Evolutionary conservation across 2,329 filamentous ascomycete genomes (phyloP).

Genomic region (Aspergillus neotritici): DNA sequence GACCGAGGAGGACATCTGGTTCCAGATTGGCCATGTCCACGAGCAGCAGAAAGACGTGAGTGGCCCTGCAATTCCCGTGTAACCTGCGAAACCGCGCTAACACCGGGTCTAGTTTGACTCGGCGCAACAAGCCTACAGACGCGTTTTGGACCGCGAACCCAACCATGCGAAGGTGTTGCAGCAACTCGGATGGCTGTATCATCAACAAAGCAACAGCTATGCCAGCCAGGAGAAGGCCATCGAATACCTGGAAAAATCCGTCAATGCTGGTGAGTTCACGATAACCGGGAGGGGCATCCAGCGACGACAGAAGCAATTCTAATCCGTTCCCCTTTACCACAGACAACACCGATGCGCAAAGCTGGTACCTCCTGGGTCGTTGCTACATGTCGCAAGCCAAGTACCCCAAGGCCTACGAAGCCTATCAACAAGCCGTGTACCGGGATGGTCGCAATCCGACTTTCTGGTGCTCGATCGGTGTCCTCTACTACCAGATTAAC

Average conservation of each 20-base stretch:
- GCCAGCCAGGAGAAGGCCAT: slow-evolving; percentile 93
- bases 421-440: slow-evolving; percentile 97
- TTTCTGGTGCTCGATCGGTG: slow-evolving; percentile 99
- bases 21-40: slow-evolving; percentile 97
- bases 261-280: slow-evolving; percentile 67
- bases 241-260: slow-evolving; percentile 94
- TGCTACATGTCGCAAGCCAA: slow-evolving; percentile 99
- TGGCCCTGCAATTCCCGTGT: slow-evolving; percentile 16
- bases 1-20: slow-evolving; percentile 98
- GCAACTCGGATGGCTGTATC: slow-evolving; percentile 94
- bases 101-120: slow-evolving; percentile 71
- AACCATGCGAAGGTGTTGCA: slow-evolving; percentile 97
- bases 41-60: slow-evolving; percentile 98
- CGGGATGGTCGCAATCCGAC: slow-evolving; percentile 95
- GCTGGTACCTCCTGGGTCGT: slow-evolving; percentile 94
- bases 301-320: too few species aligned
- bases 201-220: slow-evolving; percentile 89
- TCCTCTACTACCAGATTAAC: slow-evolving; percentile 99
- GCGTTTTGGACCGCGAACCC: slow-evolving; percentile 88
- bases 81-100: slow-evolving; percentile 23
- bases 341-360: slow-evolving; percentile 94
- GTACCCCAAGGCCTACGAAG: slow-evolving; percentile 96
- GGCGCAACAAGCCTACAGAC: slow-evolving; percentile 85
- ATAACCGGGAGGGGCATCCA: too few species aligned
- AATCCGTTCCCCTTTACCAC: slow-evolving; percentile 9